phyloP scores from a whole-genome alignment of 768 basidiomycete species.

The Kwoniella mangroviensis region DNA sequence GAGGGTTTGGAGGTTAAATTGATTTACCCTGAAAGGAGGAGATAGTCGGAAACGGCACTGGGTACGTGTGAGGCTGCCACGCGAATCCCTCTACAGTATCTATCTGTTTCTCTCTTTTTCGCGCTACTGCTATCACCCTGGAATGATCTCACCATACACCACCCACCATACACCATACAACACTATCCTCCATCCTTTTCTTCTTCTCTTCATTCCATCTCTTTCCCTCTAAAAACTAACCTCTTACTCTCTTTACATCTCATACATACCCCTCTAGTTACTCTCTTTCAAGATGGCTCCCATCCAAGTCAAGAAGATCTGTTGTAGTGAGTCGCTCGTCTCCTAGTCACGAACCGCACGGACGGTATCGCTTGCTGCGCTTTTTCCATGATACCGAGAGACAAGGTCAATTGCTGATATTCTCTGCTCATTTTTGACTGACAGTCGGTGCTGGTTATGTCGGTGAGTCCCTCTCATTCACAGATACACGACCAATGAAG shows the following conservation, averaged over 20 bases:
- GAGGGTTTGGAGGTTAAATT: background rate
- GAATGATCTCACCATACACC: conserved; percentile 2
- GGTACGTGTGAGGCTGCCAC: background rate
- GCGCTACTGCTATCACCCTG: background rate
- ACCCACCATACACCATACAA: background rate
- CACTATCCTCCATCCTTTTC: background rate
- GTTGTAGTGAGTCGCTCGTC: conserved; percentile 72
- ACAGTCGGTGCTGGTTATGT: conserved; percentile 70
- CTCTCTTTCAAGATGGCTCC: conserved; percentile 50
- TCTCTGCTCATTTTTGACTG: conserved; percentile 1
- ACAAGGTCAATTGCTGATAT: conserved; percentile 5
- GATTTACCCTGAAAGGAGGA: background rate
- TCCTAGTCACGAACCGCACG: background rate
- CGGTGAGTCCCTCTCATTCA: conserved; percentile 62
- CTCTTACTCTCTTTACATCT: conserved; percentile 7
- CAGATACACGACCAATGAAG: too few species aligned
- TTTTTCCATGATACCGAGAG: background rate
- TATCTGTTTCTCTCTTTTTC: background rate
- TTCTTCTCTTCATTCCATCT: conserved; percentile 3
- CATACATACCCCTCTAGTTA: conserved; percentile 7
- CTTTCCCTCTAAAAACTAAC: background rate
- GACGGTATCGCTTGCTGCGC: background rate
- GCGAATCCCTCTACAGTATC: background rate
- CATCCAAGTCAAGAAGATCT: conserved; percentile 75
- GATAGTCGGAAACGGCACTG: background rate